These are phyloP conservation scores for Annulohypoxylon moriforme DNA, from an alignment of 495 filamentous ascomycete genomes.

Conservation along the genomic window DNA sequence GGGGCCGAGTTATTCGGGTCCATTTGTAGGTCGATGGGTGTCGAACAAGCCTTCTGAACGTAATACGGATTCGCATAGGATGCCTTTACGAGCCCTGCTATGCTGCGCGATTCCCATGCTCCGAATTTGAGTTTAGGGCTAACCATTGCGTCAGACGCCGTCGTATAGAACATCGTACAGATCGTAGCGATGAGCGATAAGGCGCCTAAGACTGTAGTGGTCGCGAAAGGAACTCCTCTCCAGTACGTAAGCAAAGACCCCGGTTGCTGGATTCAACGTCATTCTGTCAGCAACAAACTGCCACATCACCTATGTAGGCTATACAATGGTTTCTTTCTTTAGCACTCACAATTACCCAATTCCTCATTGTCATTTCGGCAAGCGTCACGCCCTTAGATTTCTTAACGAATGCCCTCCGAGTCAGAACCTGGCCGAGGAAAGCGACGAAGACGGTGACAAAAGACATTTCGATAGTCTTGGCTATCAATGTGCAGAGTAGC, in stretches of 20 bases:
- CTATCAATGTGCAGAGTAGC: conserved; percentile 70
- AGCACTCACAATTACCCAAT: conserved; percentile 58
- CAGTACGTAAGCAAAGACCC: conserved; percentile 74
- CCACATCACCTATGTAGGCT: background rate
- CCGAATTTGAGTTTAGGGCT: conserved; percentile 71
- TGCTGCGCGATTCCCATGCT: conserved; percentile 50
- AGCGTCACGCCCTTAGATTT: conserved; percentile 71
- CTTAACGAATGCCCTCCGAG: conserved; percentile 68
- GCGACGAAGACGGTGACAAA: conserved; percentile 83
- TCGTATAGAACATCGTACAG: conserved; percentile 76
- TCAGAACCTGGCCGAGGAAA: conserved; percentile 77
- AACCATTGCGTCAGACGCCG: conserved; percentile 76
- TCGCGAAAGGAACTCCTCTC: conserved; percentile 70
- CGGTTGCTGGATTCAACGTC: conserved; percentile 49
- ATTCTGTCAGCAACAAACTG: conserved; percentile 7
- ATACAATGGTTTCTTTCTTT: background rate
- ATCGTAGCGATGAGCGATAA: conserved; percentile 69
- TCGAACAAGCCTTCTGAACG: conserved; percentile 64
- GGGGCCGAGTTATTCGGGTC: conserved; percentile 53
- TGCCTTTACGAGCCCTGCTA: conserved; percentile 68
- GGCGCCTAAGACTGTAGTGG: conserved; percentile 66
- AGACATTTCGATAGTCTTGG: conserved; percentile 78
- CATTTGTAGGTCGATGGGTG: conserved; percentile 60
- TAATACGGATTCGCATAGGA: conserved; percentile 69
- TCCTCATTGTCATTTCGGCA: conserved; percentile 75